A percentile compares a stretch with the other conserved stretches of the same genome.
phyloP scores from a whole-genome alignment of 2,329 filamentous ascomycete genomes.

The Ceratocystiopsis brevicomis region DNA sequence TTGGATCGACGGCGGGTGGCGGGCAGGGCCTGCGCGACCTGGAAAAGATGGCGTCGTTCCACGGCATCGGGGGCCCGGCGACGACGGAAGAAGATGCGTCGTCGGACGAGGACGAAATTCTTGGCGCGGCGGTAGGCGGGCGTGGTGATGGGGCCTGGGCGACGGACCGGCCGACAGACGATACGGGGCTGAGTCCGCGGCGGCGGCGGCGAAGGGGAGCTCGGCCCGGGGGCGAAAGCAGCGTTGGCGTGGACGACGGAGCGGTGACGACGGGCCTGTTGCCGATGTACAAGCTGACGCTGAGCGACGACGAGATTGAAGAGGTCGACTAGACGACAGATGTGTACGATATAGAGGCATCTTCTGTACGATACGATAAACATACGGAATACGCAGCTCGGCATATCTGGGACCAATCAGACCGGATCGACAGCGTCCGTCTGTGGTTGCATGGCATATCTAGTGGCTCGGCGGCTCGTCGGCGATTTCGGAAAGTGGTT shows the following conservation, averaged over 20 bases:
- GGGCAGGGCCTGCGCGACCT: constrained; percentile 33
- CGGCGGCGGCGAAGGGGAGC: constrained; percentile 9
- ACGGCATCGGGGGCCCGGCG: constrained; percentile 30
- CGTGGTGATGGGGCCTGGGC: constrained; percentile 32
- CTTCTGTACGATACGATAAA: too few species aligned
- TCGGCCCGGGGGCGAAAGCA: constrained; percentile 10
- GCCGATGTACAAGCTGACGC: constrained; percentile 45
- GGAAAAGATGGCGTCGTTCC: constrained; percentile 49
- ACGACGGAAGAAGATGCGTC: constrained; percentile 18
- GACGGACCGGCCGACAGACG: constrained; percentile 40
- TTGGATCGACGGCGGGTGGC: constrained; percentile 6
- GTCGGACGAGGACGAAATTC: not conserved
- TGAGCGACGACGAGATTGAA: constrained; percentile 75
- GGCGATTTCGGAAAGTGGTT: too few species aligned
- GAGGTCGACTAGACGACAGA: constrained; percentile 28
- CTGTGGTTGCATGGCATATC: too few species aligned
- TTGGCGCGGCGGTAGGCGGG: constrained; percentile 1
- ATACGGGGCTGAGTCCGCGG: constrained; percentile 29
- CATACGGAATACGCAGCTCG: too few species aligned
- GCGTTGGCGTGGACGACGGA: constrained; percentile 14
- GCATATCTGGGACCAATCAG: too few species aligned
- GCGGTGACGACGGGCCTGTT: constrained; percentile 14
- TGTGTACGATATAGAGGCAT: not conserved
- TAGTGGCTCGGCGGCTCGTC: too few species aligned
- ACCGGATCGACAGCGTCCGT: too few species aligned